Conservation (phyloP, 352 stramenopile species). For the Globisporangium abappressorium region DNA sequence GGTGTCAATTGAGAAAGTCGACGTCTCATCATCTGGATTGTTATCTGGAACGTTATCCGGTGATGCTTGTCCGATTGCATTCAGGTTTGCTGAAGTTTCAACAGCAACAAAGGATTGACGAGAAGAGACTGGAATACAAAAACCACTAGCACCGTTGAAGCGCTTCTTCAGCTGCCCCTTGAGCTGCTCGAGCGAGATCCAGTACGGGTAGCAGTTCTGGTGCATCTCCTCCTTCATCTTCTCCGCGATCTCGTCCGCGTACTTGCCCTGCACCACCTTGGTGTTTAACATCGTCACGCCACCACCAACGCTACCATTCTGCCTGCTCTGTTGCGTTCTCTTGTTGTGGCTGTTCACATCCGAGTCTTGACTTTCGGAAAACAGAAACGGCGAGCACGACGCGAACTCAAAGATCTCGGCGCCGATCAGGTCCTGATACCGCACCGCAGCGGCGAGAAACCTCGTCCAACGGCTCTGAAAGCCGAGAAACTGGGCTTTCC, state of each 20-base stretch:
- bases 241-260: constrained; percentile 42
- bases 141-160: constrained; percentile 5
- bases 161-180: constrained; percentile 33
- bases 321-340: not conserved
- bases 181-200: constrained; percentile 33
- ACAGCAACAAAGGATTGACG: not conserved
- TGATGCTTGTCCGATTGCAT: not conserved
- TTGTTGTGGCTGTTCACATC: not conserved
- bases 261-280: constrained; percentile 35
- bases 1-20: not conserved
- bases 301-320: too few relatives aligned
- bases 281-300: constrained; percentile 19
- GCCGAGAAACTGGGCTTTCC: constrained; percentile 15
- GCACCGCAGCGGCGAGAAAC: constrained; percentile 24
- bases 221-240: constrained; percentile 47
- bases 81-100: not conserved
- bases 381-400: constrained; percentile 39
- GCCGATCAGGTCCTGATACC: constrained; percentile 37
- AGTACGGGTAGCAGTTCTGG: constrained; percentile 41
- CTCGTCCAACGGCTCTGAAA: constrained; percentile 30
- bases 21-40: not conserved
- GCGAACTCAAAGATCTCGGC: constrained; percentile 51
- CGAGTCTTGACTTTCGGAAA: constrained; percentile 13
- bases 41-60: not conserved
- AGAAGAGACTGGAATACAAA: not conserved